Base-by-base conservation (phyloP, 1,139 yeast species). In the Blastobotrys elegans region DNA sequence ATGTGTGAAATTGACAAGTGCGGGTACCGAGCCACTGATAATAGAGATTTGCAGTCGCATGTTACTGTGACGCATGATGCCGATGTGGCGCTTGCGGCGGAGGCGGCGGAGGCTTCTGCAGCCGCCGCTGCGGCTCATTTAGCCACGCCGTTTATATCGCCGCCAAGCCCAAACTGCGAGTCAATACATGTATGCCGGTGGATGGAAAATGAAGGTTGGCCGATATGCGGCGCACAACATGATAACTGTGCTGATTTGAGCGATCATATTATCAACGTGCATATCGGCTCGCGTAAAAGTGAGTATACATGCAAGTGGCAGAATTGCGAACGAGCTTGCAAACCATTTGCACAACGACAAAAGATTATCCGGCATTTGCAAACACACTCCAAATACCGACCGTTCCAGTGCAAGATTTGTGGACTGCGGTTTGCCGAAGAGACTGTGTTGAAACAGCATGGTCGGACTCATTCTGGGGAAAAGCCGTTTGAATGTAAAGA, bases 391-490 rank as follows among this genome's bases (percentile, higher is more conserved):
- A 82, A 84, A 52, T 80, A 83, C 65, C 83, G 82, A 61, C 96
- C 96, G 0, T 84, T 77, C 62, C 67, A 69, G 52, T 89, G 97
- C 66, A 65, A 72, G 3, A 64, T 76, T 1, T 89, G 97, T 64
- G 79, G 79, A 7, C 79, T 82, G 50, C 64, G 72, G 17, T 89
- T 90, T 67, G 84, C 87, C 8, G 83, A 82, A 21, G 82, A 79
- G 39, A 64, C 79, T 22, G 79, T 81, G 73, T 69, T 85, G 44
- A 71, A 74, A 43, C 89, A 82, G 60, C 97, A 90, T 64, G 73
- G 84, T 79, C 76, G 94, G 59, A 80, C 88, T 27, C 97, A 90
- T 66, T 82, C 94, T 2, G 80, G 87, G 29, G 96, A 87, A 57
- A 84, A 85, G 62, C 97, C 96, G 3, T 89, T 76, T 63, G 77